These are phyloP conservation scores for Fraxinus anomala DNA, from an alignment of 257 asterid species.

Conservation along the genomic window DNA sequence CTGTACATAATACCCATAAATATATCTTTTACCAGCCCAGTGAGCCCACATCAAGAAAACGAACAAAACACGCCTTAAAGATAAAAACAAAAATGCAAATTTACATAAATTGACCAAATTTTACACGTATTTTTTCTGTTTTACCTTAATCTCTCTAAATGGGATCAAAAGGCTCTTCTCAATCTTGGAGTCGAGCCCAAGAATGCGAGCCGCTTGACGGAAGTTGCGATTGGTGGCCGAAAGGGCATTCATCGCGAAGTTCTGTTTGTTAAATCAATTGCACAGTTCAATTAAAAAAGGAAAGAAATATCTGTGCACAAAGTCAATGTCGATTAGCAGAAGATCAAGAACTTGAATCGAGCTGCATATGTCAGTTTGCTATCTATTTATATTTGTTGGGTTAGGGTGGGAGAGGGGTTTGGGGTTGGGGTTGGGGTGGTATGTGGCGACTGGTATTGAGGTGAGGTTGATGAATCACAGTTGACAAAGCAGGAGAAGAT, in stretches of 20 bases:
- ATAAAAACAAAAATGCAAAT: background rate
- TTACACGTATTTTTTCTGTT: background rate
- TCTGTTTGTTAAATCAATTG: background rate
- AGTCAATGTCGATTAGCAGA: background rate
- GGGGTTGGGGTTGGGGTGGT: background rate
- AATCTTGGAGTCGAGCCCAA: conserved; percentile 77
- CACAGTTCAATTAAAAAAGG: background rate
- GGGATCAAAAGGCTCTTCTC: conserved; percentile 93
- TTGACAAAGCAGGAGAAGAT: background rate
- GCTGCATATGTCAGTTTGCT: background rate
- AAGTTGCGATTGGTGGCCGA: conserved; percentile 93
- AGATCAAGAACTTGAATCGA: background rate
- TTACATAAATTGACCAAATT: background rate
- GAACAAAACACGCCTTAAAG: background rate
- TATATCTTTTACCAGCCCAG: conserved; percentile 22
- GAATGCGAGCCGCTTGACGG: conserved; percentile 87
- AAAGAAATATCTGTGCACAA: background rate
- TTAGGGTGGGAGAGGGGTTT: background rate
- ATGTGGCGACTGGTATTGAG: background rate
- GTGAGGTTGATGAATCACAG: background rate
- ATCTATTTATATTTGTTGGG: background rate
- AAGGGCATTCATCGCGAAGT: conserved; percentile 73
- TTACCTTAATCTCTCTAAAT: conserved; percentile 90
- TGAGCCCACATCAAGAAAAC: background rate
- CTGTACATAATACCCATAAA: background rate